phyloP scores from a whole-genome alignment of 768 basidiomycete species.

The Coprinellus micaceus region DNA sequence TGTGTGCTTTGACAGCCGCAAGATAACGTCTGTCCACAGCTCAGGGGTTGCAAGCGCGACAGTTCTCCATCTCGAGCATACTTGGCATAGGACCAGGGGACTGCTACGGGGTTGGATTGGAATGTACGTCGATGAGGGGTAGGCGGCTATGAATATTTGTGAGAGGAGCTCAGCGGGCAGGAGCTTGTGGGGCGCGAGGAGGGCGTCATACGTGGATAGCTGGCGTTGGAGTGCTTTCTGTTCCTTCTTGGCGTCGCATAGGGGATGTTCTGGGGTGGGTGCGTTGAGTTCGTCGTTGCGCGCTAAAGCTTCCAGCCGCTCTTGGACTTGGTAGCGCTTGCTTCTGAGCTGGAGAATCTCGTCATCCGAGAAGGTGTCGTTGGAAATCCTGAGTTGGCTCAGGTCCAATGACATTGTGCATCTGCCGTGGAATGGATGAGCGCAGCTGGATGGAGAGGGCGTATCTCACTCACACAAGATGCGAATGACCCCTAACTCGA shows the following conservation, averaged over 20 bases:
- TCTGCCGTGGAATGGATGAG: not conserved
- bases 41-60: slow-evolving; percentile 9
- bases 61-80: slow-evolving; percentile 9
- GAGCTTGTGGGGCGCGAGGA: slow-evolving; percentile 13
- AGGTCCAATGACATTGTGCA: not conserved
- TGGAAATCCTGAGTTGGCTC: not conserved
- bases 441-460: not conserved
- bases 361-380: slow-evolving; percentile 12
- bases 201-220: slow-evolving; percentile 1
- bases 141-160: slow-evolving; percentile 9
- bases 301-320: not conserved
- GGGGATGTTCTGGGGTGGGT: not conserved
- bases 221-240: slow-evolving; percentile 2
- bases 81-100: slow-evolving; percentile 9
- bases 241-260: not conserved
- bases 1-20: not conserved
- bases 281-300: not conserved
- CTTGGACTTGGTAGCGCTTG: not conserved
- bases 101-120: not conserved
- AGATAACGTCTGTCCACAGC: slow-evolving; percentile 9
- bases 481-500: no score
- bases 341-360: slow-evolving; percentile 1
- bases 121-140: slow-evolving; percentile 2
- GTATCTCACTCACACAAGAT: not conserved
- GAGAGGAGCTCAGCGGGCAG: slow-evolving; percentile 14